These are phyloP conservation scores for Lactuca sativa DNA, from an alignment of 129 eudicot genomes.

Conservation along the genomic window DNA sequence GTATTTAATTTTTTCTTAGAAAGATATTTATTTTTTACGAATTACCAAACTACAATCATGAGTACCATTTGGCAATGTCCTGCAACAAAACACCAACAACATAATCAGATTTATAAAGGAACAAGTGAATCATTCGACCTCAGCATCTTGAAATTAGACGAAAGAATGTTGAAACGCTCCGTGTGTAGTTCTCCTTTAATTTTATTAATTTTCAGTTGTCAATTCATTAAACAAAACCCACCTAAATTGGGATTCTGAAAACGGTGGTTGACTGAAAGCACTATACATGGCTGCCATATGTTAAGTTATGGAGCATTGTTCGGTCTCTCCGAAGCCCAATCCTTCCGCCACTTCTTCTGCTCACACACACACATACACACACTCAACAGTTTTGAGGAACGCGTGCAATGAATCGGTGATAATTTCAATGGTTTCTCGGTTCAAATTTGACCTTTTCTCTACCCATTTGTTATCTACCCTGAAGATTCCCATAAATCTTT, in stretches of 20 bases:
- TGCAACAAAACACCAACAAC: not conserved
- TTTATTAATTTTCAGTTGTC: not conserved
- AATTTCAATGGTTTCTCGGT: conserved; percentile 17
- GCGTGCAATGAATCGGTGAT: not conserved
- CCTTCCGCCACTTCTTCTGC: conserved; percentile 39
- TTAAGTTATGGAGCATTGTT: conserved; percentile 35
- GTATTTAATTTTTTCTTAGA: too few species aligned
- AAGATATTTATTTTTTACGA: too few species aligned
- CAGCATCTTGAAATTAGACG: not conserved
- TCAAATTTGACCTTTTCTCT: not conserved
- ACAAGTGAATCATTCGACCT: not conserved
- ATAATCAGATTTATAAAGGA: too few species aligned
- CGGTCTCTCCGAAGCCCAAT: conserved; percentile 37
- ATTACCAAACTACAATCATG: not conserved
- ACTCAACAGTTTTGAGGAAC: conserved; percentile 1
- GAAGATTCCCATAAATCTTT: conserved; percentile 1
- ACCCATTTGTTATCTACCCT: not conserved
- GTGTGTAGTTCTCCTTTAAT: not conserved
- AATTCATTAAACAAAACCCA: conserved; percentile 14
- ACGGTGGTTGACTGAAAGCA: conserved; percentile 12
- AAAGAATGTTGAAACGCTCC: not conserved
- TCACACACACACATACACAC: conserved; percentile 4
- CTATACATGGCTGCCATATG: conserved; percentile 37
- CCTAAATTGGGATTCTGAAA: conserved; percentile 22
- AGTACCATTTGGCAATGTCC: not conserved